Base-by-base conservation (phyloP, 768 basidiomycete genomes). In the Tubosaeta sp. region DNA sequence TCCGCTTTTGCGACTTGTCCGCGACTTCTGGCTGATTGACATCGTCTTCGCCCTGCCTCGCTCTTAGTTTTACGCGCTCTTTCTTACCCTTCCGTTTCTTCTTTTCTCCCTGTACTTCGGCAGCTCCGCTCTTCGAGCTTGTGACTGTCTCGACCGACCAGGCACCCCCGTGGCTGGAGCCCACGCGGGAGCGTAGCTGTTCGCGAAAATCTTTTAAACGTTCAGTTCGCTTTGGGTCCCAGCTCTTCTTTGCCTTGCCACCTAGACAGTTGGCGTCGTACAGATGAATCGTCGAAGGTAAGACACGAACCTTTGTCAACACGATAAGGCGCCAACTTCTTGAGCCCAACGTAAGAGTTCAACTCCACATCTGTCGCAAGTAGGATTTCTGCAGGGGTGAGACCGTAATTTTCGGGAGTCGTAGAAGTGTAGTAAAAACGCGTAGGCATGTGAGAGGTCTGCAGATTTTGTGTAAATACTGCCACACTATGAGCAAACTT, bases 341-440 rank as follows among this genome's bases (percentile, higher is more conserved):
- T 95, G 60, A 98, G 74, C 39, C 87, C 81, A 70, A 95, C 80
- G 68, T 92, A 92, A 51, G 89, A 78, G 71, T 98, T 99, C 44
- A 99, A 79, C 64, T 99, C 96, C 49, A 83, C 76, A 69, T 99
- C 95, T 3, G 86, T 90, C 6, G 95, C 94, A 62, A 91, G 78
- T 22, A 99, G 76, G 55, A 98, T 90, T 60, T 99, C 94, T 4
- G 77, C 82, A 1, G 95, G 82, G 1, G 83, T 79, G 36, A 99
- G 81, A 2, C 80, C 83, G 68, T 78, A 94, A 29, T 66, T 68
- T 53, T 86, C 76, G 0, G 82, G 62, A 38, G 82, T 69, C 30
- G 87, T 81, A 38, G 83, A 75, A n/a, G 81, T 75, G 65, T 99
- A 99, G 67, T 88, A 86, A 80, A 99, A 99, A 11, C 92, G 86